Percentiles rank a stretch among this genome's conserved stretches.
Evolutionary conservation across 257 asterid species (phyloP).

Genomic region (Solanum ossicruentum): DNA sequence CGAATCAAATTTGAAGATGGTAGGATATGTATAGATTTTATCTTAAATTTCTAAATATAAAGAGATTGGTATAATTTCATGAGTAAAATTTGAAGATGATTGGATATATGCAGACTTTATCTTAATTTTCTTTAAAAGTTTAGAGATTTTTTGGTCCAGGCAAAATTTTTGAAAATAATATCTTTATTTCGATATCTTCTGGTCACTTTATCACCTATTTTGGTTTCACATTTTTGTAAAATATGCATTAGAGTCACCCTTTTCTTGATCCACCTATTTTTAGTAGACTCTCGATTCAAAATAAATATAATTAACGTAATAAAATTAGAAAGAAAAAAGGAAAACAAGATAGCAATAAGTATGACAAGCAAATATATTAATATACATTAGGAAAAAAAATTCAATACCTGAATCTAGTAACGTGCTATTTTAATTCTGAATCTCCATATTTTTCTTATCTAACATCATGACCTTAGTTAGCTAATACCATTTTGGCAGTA

Average conservation of each 20-base stretch:
- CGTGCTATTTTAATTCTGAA: neutral
- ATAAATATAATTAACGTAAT: neutral
- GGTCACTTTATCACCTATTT: too few species aligned
- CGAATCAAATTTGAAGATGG: neutral
- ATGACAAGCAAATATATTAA: neutral
- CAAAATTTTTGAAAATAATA: neutral
- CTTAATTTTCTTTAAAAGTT: neutral
- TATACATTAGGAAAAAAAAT: neutral
- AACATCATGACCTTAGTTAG: neutral
- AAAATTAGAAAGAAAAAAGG: neutral
- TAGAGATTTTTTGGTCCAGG: neutral
- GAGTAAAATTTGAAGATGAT: neutral
- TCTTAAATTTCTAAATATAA: neutral
- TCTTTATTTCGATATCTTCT: neutral
- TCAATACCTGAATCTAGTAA: neutral
- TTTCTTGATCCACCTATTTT: too few species aligned
- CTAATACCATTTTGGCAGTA: neutral
- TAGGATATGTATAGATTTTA: neutral
- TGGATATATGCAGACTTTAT: neutral
- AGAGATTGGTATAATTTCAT: neutral
- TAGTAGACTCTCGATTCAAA: neutral
- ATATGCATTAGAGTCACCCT: too few species aligned
- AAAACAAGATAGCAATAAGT: neutral
- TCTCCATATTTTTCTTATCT: too few species aligned
- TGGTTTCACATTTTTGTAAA: too few species aligned